These are phyloP conservation scores for Candida cerambycidarum DNA, from an alignment of 805 yeast species.

Conservation along the genomic window DNA sequence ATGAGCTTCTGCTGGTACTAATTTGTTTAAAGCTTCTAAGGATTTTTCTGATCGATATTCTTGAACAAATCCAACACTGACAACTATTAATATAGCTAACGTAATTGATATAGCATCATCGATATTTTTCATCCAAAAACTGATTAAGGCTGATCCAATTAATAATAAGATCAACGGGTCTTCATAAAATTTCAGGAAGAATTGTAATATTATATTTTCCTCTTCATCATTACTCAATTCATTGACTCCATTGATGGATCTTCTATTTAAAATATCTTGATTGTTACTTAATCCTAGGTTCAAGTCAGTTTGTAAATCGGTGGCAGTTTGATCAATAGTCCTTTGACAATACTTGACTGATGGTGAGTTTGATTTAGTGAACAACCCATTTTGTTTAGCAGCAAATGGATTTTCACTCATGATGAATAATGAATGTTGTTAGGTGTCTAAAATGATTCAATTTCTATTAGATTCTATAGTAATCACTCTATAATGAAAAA, in stretches of 20 bases:
- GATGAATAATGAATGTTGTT: neutral
- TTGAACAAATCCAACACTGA: conserved; percentile 95
- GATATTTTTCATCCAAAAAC: conserved; percentile 90
- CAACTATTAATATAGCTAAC: conserved; percentile 88
- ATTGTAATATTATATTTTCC: conserved; percentile 70
- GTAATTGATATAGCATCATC: conserved; percentile 96
- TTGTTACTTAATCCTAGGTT: conserved; percentile 60
- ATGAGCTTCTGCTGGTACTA: conserved; percentile 97
- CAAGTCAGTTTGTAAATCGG: conserved; percentile 61
- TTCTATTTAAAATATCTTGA: conserved; percentile 71
- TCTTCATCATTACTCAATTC: conserved; percentile 77
- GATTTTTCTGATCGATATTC: conserved; percentile 96
- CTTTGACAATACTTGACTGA: conserved; percentile 64
- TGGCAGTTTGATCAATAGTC: conserved; percentile 64
- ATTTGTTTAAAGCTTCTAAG: conserved; percentile 83
- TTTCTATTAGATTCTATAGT: neutral
- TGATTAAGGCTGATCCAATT: conserved; percentile 84
- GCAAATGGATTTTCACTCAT: conserved; percentile 46
- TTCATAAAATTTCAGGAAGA: conserved; percentile 76
- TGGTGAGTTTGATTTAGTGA: conserved; percentile 41
- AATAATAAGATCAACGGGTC: conserved; percentile 88
- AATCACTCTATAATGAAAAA: neutral
- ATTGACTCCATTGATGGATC: conserved; percentile 76
- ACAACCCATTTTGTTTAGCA: conserved; percentile 14
- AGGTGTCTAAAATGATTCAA: no score